A percentile compares a stretch with the other conserved stretches of the same genome.
Conservation (phyloP, 2,329 filamentous ascomycete species). For the Aspergillaceae sp. region DNA sequence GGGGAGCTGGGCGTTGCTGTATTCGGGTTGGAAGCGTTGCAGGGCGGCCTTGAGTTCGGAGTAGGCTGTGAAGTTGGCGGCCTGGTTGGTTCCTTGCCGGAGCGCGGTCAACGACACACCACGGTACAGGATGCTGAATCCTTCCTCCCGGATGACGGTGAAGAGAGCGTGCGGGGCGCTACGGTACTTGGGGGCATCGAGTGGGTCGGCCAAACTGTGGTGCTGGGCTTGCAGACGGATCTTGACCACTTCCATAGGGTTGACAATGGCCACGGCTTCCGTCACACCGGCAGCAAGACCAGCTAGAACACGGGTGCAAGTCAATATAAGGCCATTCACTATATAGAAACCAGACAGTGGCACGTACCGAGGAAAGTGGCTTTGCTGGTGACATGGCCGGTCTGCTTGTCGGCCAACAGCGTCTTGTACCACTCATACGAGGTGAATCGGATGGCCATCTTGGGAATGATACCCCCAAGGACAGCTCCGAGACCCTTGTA, state of each 20-base stretch:
- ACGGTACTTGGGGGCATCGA: constrained; percentile 94
- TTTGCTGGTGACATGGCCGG: constrained; percentile 59
- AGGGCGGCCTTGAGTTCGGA: constrained; percentile 80
- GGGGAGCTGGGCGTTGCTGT: constrained; percentile 58
- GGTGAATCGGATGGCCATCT: constrained; percentile 99
- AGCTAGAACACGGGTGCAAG: constrained; percentile 40
- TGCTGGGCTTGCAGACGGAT: constrained; percentile 96
- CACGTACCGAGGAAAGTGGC: constrained; percentile 61
- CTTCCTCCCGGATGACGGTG: constrained; percentile 88
- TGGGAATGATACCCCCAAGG: constrained; percentile 89
- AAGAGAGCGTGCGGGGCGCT: constrained; percentile 78
- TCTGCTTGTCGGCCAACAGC: constrained; percentile 58
- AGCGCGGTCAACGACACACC: constrained; percentile 90
- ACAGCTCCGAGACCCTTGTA: constrained; percentile 99
- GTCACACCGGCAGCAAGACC: constrained; percentile 89
- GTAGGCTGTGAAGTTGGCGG: constrained; percentile 98
- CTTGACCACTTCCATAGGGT: constrained; percentile 98
- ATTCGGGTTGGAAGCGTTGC: constrained; percentile 63
- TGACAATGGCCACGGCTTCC: constrained; percentile 92
- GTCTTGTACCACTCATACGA: constrained; percentile 96
- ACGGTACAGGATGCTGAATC: constrained; percentile 76
- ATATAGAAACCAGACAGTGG: not conserved
- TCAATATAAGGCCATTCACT: constrained; percentile 2
- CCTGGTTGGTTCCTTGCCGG: constrained; percentile 93
- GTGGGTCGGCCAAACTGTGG: constrained; percentile 93